Conservation (phyloP, 768 basidiomycete species). For the Pleurotus tuoliensis region DNA sequence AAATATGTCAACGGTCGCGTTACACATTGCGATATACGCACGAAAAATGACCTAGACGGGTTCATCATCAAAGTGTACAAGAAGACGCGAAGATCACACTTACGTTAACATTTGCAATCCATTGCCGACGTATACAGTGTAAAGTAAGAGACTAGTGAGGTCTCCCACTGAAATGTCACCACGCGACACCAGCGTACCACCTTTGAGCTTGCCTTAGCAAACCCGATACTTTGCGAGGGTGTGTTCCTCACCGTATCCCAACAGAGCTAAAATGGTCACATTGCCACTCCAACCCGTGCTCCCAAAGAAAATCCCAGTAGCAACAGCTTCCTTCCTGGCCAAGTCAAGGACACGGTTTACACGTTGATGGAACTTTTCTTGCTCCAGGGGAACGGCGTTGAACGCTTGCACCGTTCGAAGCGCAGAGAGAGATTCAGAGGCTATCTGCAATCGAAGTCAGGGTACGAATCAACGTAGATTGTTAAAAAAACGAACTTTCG, state of each 20-base stretch:
- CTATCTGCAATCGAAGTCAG: slow-evolving; percentile 43
- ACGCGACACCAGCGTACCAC: slow-evolving; percentile 85
- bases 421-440: slow-evolving; percentile 86
- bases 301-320: slow-evolving; percentile 91
- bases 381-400: slow-evolving; percentile 80
- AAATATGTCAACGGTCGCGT: slow-evolving; percentile 29
- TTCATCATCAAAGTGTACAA: slow-evolving; percentile 7
- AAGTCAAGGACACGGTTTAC: slow-evolving; percentile 66
- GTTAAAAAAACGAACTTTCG: slow-evolving; percentile 48
- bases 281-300: slow-evolving; percentile 93
- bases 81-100: slow-evolving; percentile 17
- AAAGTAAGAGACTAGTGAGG: slow-evolving; percentile 82
- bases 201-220: slow-evolving; percentile 29
- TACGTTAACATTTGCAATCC: slow-evolving; percentile 79
- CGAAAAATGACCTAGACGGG: slow-evolving; percentile 44
- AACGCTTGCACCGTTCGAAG: slow-evolving; percentile 89
- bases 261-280: slow-evolving; percentile 78
- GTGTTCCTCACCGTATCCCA: slow-evolving; percentile 75
- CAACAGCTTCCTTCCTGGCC: slow-evolving; percentile 83
- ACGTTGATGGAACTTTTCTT: slow-evolving; percentile 66
- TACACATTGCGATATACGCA: slow-evolving; percentile 21
- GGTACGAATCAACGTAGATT: not conserved
- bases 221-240: not conserved
- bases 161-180: slow-evolving; percentile 92
- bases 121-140: slow-evolving; percentile 85